These are phyloP conservation scores for Cordyceps farinosa DNA, from an alignment of 2,329 filamentous ascomycete genomes.

Conservation along the genomic window DNA sequence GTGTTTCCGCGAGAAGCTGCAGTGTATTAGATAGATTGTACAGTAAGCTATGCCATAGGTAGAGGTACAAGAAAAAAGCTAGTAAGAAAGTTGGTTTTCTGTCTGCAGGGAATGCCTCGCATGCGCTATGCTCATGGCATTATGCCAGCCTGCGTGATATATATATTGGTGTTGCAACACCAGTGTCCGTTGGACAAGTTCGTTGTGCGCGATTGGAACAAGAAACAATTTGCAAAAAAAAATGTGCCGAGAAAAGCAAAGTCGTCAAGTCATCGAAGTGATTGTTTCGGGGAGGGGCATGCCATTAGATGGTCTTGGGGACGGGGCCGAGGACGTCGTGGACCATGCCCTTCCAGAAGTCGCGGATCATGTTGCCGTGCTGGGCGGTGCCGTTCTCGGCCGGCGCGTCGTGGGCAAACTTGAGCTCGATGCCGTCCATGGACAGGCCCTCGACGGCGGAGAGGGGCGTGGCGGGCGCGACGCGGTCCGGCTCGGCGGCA, in stretches of 20 bases:
- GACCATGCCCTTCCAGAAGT: slow-evolving; percentile 55
- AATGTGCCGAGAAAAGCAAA: slow-evolving; percentile 10
- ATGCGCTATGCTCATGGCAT: slow-evolving; percentile 16
- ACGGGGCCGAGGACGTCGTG: slow-evolving; percentile 41
- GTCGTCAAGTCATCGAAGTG: slow-evolving; percentile 7
- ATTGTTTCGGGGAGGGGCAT: not conserved
- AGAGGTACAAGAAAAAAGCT: slow-evolving; percentile 13
- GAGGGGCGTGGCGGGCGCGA: slow-evolving; percentile 48
- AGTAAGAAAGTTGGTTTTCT: not conserved
- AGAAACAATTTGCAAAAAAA: not conserved
- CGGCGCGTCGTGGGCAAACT: slow-evolving; percentile 43
- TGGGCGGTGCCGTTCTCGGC: slow-evolving; percentile 25
- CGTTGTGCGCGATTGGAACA: not conserved
- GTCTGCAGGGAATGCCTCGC: slow-evolving; percentile 13
- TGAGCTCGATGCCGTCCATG: slow-evolving; percentile 53
- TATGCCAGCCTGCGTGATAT: slow-evolving; percentile 5
- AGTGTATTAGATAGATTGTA: slow-evolving; percentile 13
- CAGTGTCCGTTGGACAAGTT: not conserved
- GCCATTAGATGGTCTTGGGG: slow-evolving; percentile 12
- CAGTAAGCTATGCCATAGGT: slow-evolving; percentile 11
- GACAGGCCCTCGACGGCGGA: slow-evolving; percentile 58
- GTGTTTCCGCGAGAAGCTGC: not conserved
- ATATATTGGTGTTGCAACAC: not conserved
- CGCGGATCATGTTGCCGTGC: slow-evolving; percentile 46
- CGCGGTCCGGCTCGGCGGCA: slow-evolving; percentile 52